phyloP scores from a whole-genome alignment of 176 grass and related monocot genomes.

The Bromus sterilis region DNA sequence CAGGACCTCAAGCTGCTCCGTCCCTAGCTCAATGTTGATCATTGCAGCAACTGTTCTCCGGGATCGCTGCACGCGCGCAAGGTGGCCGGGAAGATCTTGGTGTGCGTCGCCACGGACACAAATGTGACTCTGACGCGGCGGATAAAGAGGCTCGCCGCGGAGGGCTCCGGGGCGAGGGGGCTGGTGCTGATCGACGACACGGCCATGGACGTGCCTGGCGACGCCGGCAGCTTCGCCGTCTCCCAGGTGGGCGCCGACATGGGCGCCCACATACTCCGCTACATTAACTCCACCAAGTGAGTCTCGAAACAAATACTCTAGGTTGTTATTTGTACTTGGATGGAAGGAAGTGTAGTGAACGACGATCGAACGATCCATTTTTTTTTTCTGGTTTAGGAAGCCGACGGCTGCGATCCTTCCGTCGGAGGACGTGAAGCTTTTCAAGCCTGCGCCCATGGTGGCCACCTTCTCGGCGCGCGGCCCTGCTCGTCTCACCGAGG shows the following conservation, averaged over 20 bases:
- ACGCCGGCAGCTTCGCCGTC: conserved; percentile 64
- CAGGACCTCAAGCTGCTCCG: background rate
- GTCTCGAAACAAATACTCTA: background rate
- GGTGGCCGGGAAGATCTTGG: conserved; percentile 77
- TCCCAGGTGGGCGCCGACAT: conserved; percentile 60
- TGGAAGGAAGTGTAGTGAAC: background rate
- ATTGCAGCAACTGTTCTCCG: conserved; percentile 77
- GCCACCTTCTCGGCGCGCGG: conserved; percentile 83
- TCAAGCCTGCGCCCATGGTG: conserved; percentile 74
- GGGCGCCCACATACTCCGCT: conserved; percentile 67
- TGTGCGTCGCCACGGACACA: conserved; percentile 60
- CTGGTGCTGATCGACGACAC: conserved; percentile 62
- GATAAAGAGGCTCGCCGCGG: conserved; percentile 70
- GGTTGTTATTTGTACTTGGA: no score
- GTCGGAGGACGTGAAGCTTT: conserved; percentile 39
- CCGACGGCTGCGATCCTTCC: conserved; percentile 71
- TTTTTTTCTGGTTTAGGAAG: conserved; percentile 34
- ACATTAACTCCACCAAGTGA: conserved; percentile 81
- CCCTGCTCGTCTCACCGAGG: conserved; percentile 64
- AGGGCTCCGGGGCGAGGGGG: conserved; percentile 42
- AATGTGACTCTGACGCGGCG: conserved; percentile 50
- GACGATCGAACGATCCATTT: background rate
- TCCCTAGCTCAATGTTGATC: no score
- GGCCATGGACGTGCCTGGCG: conserved; percentile 58
- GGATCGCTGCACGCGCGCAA: conserved; percentile 75